Evolutionary conservation across 352 stramenopile genomes (phyloP), one percentile per base, ranked within the genome.

Genomic region (Globisporangium carolinianum): DNA sequence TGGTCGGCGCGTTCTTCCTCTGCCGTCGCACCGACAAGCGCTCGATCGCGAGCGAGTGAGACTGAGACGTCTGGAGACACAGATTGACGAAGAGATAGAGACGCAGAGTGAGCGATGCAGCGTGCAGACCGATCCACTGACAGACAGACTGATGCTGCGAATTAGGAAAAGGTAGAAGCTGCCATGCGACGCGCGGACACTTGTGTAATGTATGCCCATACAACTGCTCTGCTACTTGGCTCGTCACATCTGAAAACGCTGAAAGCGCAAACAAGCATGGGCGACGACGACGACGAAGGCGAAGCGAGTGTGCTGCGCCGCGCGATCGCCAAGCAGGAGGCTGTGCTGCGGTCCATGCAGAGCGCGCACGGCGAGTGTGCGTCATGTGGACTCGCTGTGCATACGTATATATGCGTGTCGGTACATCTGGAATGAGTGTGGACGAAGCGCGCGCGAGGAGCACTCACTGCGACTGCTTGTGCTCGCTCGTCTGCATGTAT

Each of bases 241-340:
- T 32, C 24, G 24, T 32, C 24, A 32, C 24, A 32, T 32, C 24
- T 32, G 24, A 32, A 32, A 32, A 32, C 24, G 24, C 24, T 32
- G 24, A 32, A 32, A 32, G 24, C 24, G 24, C 24, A 32, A 32
- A 15, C 46, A 42, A 42, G 38, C 42, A 59, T 62, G 57, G 57
- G 42, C 6, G 41, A 55, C 9, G 50, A 46, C 51, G 55, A 45
- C n/a, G 43, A 43, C 14, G 48, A 58, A 12, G 48, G 37, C 10
- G 70, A 77, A 47, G 57, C 51, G 12, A 76, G 70, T 42, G 72
- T 77, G 49, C 52, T 80, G 51, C 67, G 10, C 45, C 55, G 80
- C 72, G 75, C 75, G 18, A 79, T 84, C 55, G 62, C 62, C 35
- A 73, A 79, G 57, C 77, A 87, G 52, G 64, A 81, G 56, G 59